Base-by-base conservation (phyloP, 2,329 filamentous ascomycete genomes). In the Claviceps pusilla region DNA sequence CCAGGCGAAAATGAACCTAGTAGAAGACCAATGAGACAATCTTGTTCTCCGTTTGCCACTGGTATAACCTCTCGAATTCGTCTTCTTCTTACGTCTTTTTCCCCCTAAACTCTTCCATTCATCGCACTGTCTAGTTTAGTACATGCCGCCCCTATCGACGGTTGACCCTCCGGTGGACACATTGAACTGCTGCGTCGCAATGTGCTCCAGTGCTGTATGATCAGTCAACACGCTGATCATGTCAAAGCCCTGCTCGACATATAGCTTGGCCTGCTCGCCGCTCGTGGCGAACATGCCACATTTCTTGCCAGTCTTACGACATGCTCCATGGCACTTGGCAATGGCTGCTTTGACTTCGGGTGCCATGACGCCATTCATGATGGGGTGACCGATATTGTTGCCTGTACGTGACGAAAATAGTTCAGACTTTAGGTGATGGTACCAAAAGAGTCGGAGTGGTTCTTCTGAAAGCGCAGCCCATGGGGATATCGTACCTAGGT, bases 1-100 rank as follows among this genome's bases (percentile, higher is more conserved):
- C 2, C 72, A 79, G 57, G 74, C 73, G 19, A 78, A 83, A 65
- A 88, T 90, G 84, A 79, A 89, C 61, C 69, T 75, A 42, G 76
- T 76, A 12, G 75, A 77, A 58, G 57, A 60, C 2, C 31, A 39
- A 42, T 54, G 24, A 48, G 14, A 41, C 24, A 3, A 19, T 19
- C 29, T 47, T 7, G 14, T n/a, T 47, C 16, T 28, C 31, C 6
- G 3, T 10, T 37, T 45, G 29, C 29, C 1, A 37, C 7, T 9
- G 11, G 12, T 37, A 4, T 7, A 41, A 41, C n/a, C 11, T 12
- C 37, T 39, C 4, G 4, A 11, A 10, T 39, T 39, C 5, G 37
- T 12, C 11, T 39, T 39, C 37, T 39, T 39, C 37, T 11, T 3
- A 41, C 11, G 16, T 9, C 12, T 29, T 12, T 29, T 14, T n/a